Percentiles rank a stretch among this genome's conserved stretches.
phyloP scores from a whole-genome alignment of 2,329 filamentous ascomycete species.

The Stemphylium beticola region DNA sequence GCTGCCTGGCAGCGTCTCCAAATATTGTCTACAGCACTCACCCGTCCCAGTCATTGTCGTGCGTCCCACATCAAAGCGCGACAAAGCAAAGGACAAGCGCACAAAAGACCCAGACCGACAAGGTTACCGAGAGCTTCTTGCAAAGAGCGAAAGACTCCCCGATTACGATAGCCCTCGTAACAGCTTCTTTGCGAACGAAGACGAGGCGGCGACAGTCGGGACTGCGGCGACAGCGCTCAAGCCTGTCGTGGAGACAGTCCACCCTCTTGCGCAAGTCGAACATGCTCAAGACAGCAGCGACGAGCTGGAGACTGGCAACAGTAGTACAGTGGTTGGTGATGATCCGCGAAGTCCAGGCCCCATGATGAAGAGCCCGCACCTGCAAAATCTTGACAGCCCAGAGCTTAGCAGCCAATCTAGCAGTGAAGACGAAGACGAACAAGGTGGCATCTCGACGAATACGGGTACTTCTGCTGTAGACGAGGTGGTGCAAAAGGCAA shows the following conservation, averaged over 20 bases:
- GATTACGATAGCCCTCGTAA: conserved; percentile 56
- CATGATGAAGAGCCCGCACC: conserved; percentile 50
- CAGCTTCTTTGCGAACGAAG: conserved; percentile 50
- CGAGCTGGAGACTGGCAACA: conserved; percentile 16
- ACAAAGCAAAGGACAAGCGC: conserved; percentile 88
- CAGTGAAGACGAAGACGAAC: conserved; percentile 40
- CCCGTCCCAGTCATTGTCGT: conserved; percentile 94
- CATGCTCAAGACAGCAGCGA: conserved; percentile 28
- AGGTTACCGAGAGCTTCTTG: conserved; percentile 79
- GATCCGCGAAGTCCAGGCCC: conserved; percentile 41
- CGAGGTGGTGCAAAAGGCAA: conserved; percentile 6
- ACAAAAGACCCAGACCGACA: conserved; percentile 76
- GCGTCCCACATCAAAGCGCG: conserved; percentile 81
- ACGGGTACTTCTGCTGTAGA: conserved; percentile 6
- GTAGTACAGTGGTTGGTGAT: conserved; percentile 20
- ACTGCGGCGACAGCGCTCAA: conserved; percentile 57
- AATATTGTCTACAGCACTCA: conserved; percentile 93
- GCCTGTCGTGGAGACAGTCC: conserved; percentile 28
- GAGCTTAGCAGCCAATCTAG: conserved; percentile 45
- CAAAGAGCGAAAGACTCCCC: conserved; percentile 66
- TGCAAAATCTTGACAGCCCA: conserved; percentile 49
- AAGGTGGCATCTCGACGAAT: conserved; percentile 30
- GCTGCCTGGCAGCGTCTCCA: conserved; percentile 87
- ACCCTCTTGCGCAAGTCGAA: conserved; percentile 41
- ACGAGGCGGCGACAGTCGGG: conserved; percentile 57